Evolutionary conservation across 2,329 filamentous ascomycete species (phyloP).

Genomic region (Colletotrichum brevisporum): DNA sequence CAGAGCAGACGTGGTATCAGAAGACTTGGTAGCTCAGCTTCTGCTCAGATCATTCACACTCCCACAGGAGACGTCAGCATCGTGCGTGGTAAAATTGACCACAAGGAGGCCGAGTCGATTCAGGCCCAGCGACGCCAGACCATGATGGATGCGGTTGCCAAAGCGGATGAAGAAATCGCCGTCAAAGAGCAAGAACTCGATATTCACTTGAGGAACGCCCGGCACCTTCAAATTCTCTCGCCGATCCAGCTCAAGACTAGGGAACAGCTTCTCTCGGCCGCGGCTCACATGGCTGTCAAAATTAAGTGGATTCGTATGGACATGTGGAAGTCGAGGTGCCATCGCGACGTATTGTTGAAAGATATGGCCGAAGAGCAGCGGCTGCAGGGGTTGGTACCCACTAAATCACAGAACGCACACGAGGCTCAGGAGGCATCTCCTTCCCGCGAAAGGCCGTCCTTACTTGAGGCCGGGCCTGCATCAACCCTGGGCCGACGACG

Average conservation of each 20-base stretch:
- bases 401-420: constrained; percentile 21
- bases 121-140: constrained; percentile 84
- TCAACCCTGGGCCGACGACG: constrained; percentile 27
- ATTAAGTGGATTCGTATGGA: constrained; percentile 95
- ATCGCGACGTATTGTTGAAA: constrained; percentile 87
- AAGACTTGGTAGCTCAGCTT: constrained; percentile 76
- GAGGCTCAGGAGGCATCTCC: constrained; percentile 31
- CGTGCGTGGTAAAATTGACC: constrained; percentile 80
- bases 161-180: constrained; percentile 84
- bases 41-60: constrained; percentile 74
- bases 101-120: constrained; percentile 88
- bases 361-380: constrained; percentile 81
- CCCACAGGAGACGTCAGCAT: constrained; percentile 81
- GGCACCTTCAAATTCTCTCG: constrained; percentile 89
- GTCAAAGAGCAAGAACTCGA: constrained; percentile 84
- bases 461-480: constrained; percentile 27
- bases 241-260: constrained; percentile 93
- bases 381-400: constrained; percentile 17
- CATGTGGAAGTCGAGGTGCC: constrained; percentile 92
- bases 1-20: constrained; percentile 81
- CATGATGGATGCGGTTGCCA: constrained; percentile 85
- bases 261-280: constrained; percentile 87
- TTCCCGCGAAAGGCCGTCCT: constrained; percentile 25
- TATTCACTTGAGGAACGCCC: constrained; percentile 86
- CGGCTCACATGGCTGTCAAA: constrained; percentile 86